Base-by-base conservation (phyloP, 148 eudicot genomes). In the Heliamphora exappendiculata region DNA sequence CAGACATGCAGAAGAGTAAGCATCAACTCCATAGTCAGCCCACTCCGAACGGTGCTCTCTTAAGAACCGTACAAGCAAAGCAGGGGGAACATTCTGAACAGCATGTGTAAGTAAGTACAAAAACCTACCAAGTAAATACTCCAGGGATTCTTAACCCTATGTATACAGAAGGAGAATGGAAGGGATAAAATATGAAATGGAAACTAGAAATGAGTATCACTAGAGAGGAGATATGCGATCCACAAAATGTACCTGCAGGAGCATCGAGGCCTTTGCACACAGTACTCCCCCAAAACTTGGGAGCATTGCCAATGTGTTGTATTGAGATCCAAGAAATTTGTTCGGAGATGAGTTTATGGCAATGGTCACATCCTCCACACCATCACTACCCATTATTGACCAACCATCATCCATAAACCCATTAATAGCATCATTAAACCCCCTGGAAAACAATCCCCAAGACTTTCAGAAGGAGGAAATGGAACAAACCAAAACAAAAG, bases 31-130 rank as follows among this genome's bases (percentile, higher is more conserved):
- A 64, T 81, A 82, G 70, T 89, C 92, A 37, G 89, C 88, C 92
- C 92, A 89, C 73, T 89, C 92, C 4, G 88, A 84, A 16, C 92
- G 89, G 57, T 87, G 92, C 78, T 89, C 90, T 82, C 92, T 81
- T 34, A 89, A 74, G 73, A 89, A 89, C 26, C 86, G 87, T 8
- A 89, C 87, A 66, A 89, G 88, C 75, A 87, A 68, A 72, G 88
- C 90, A 45, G 92, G 92, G 44, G 89, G 85, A 36, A 89, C 90
- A 78, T 87, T 87, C 92, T 89, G 76, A 63, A 82, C 3, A 54
- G 42, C 55, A 70, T 39, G 37, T 31, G 49, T 73, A 39, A 73
- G 76, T 45, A 73, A 26, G 16, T 53, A 41, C 36, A 7, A 44
- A 7, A 44, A 12, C 22, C 5, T 1, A 47, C 24, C 50, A 11